A percentile compares a stretch with the other conserved stretches of the same genome.
These are phyloP conservation scores for Crithidia expoeki DNA, from an alignment of 208 protist genomes.

Conservation along the genomic window DNA sequence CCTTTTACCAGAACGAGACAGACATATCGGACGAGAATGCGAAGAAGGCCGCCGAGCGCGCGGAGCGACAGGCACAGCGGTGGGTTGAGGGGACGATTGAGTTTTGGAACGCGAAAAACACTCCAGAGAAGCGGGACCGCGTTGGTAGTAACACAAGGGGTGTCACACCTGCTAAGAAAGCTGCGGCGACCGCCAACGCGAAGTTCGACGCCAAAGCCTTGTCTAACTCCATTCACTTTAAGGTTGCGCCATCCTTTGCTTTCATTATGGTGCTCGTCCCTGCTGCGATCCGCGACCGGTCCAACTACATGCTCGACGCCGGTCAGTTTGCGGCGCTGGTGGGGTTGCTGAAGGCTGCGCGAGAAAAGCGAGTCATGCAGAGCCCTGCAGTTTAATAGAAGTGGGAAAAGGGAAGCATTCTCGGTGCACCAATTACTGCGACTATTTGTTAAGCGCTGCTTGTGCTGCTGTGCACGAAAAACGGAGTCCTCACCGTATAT, in stretches of 20 bases:
- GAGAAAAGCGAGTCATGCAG: neutral
- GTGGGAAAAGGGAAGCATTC: neutral
- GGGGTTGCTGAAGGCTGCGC: constrained; percentile 33
- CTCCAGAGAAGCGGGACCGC: neutral
- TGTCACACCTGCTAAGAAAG: too few relatives aligned
- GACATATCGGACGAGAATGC: neutral
- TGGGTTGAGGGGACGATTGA: constrained; percentile 47
- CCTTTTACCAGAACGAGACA: constrained; percentile 11
- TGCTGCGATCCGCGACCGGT: constrained; percentile 26
- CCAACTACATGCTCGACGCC: constrained; percentile 36
- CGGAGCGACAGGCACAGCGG: constrained; percentile 29
- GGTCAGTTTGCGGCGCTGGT: constrained; percentile 42
- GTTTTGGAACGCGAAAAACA: constrained; percentile 22
- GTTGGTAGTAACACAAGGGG: constrained; percentile 1
- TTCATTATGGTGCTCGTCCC: constrained; percentile 58
- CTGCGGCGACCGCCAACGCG: neutral
- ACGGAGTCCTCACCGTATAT: too few relatives aligned
- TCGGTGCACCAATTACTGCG: neutral
- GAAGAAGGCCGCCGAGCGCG: constrained; percentile 6
- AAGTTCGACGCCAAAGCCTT: constrained; percentile 17
- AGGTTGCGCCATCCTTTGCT: constrained; percentile 43
- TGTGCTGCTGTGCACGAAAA: too few relatives aligned
- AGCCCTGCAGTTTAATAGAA: neutral
- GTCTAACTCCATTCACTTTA: constrained; percentile 20
- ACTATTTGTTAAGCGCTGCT: too few relatives aligned